Conservation (phyloP, 2,329 filamentous ascomycete species). For the Pseudopyrenochaeta lycopersici region DNA sequence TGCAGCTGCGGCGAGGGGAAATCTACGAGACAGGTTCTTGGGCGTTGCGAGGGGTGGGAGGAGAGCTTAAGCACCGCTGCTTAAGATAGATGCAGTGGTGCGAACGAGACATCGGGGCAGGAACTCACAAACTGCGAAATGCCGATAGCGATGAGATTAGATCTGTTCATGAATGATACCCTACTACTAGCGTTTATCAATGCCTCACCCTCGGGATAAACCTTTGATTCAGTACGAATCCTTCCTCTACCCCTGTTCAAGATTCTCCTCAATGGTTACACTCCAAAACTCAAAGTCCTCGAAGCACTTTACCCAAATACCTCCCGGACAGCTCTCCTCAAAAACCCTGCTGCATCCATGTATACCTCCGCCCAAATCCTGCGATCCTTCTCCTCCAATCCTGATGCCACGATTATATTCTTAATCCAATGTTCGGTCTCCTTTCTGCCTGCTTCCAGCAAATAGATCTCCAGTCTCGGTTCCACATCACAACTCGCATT, state of each 20-base stretch:
- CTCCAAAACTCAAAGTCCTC: too few species aligned
- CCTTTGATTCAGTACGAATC: too few species aligned
- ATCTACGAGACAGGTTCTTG: slow-evolving; percentile 40
- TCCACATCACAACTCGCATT: slow-evolving; percentile 21
- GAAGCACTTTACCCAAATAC: neutral
- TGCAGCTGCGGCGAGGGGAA: slow-evolving; percentile 34
- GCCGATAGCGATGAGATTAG: neutral
- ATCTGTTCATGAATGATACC: neutral
- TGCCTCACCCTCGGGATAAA: too few species aligned
- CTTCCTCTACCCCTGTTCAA: too few species aligned
- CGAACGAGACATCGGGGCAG: neutral
- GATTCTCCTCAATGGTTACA: too few species aligned
- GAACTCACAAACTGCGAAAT: slow-evolving; percentile 9
- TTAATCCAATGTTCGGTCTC: slow-evolving; percentile 24
- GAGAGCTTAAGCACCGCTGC: slow-evolving; percentile 10
- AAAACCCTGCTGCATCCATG: slow-evolving; percentile 21
- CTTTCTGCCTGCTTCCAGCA: slow-evolving; percentile 20
- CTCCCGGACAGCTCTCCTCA: slow-evolving; percentile 14
- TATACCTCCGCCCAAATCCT: slow-evolving; percentile 12
- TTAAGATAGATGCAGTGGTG: neutral
- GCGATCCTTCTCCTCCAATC: slow-evolving; percentile 18
- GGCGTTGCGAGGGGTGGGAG: slow-evolving; percentile 26
- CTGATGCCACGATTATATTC: slow-evolving; percentile 13
- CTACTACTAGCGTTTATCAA: too few species aligned
- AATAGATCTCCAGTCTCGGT: slow-evolving; percentile 24